Conservation (phyloP, 371 early-diverging fungal genomes). For the Mortierella sp. region DNA sequence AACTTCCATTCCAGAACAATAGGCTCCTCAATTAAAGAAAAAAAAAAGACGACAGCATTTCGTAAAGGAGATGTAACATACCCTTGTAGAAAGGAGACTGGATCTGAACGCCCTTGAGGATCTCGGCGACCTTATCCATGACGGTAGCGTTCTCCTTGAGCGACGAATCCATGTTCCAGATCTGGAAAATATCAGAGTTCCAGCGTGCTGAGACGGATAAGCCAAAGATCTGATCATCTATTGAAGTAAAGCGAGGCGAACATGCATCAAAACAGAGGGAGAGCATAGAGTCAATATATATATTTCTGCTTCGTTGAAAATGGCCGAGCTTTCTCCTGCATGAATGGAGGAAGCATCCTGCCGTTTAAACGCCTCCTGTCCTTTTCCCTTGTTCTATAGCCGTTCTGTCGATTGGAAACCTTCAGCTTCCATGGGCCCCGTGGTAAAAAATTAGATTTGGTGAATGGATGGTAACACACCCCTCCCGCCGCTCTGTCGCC, state of each 20-base stretch:
- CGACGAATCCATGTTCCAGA: slow-evolving; percentile 71
- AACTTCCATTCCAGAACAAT: too few species aligned
- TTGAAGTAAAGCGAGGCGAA: background rate
- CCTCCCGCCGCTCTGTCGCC: background rate
- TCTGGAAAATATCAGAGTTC: slow-evolving; percentile 71
- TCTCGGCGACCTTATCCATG: slow-evolving; percentile 59
- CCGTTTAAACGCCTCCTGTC: background rate
- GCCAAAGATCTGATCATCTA: slow-evolving; percentile 72
- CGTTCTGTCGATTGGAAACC: background rate
- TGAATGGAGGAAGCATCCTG: background rate
- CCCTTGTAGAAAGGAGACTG: slow-evolving; percentile 75
- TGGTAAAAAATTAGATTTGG: slow-evolving; percentile 11
- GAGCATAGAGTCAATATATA: background rate
- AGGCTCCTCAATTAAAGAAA: too few species aligned
- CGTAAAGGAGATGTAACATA: slow-evolving; percentile 31
- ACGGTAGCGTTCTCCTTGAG: slow-evolving; percentile 59
- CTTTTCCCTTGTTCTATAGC: background rate
- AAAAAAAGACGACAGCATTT: too few species aligned
- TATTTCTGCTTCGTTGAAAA: background rate
- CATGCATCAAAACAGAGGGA: background rate
- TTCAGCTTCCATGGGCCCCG: background rate
- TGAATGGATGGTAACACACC: too few species aligned
- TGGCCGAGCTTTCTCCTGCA: background rate
- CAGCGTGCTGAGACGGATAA: slow-evolving; percentile 72
- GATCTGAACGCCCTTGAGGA: slow-evolving; percentile 63